A percentile compares a stretch with the other conserved stretches of the same genome.
phyloP scores from a whole-genome alignment of 768 basidiomycete genomes.

The Aureoboletus auriporus region DNA sequence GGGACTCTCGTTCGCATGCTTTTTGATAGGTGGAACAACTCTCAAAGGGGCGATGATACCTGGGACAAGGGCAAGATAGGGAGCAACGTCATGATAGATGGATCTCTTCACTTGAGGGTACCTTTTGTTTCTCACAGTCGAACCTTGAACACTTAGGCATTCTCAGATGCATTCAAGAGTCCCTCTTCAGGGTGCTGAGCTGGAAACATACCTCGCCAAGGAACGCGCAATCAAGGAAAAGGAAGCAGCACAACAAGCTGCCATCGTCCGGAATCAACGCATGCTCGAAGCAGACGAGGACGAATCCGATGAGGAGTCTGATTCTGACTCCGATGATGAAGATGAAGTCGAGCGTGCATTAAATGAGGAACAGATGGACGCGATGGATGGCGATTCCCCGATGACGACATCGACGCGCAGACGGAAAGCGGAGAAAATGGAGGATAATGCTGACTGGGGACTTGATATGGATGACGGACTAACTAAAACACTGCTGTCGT shows the following conservation, averaged over 20 bases:
- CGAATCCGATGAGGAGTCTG: conserved; percentile 69
- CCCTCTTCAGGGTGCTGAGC: conserved; percentile 81
- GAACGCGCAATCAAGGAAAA: conserved; percentile 77
- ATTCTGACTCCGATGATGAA: conserved; percentile 64
- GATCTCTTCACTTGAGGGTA: conserved; percentile 63
- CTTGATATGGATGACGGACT: conserved; percentile 74
- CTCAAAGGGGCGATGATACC: conserved; percentile 74
- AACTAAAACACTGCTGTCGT: conserved; percentile 75
- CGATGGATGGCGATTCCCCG: conserved; percentile 30
- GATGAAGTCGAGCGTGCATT: conserved; percentile 54
- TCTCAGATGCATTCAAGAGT: conserved; percentile 83
- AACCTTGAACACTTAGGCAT: conserved; percentile 1
- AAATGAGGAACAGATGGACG: conserved; percentile 47
- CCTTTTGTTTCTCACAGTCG: conserved; percentile 10
- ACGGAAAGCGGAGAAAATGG: conserved; percentile 46
- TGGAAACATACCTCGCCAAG: conserved; percentile 74
- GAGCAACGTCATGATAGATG: conserved; percentile 78
- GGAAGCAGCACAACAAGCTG: conserved; percentile 83
- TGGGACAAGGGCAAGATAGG: conserved; percentile 93
- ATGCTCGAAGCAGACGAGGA: conserved; percentile 95
- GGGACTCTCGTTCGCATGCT: conserved; percentile 75
- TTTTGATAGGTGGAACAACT: conserved; percentile 82
- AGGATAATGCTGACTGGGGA: conserved; percentile 62
- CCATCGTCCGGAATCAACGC: conserved; percentile 74
- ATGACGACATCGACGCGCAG: conserved; percentile 21